A percentile compares a stretch with the other conserved stretches of the same genome.
Conservation (phyloP, 306 rosid genomes). For the Vigna reflexopilosa region DNA sequence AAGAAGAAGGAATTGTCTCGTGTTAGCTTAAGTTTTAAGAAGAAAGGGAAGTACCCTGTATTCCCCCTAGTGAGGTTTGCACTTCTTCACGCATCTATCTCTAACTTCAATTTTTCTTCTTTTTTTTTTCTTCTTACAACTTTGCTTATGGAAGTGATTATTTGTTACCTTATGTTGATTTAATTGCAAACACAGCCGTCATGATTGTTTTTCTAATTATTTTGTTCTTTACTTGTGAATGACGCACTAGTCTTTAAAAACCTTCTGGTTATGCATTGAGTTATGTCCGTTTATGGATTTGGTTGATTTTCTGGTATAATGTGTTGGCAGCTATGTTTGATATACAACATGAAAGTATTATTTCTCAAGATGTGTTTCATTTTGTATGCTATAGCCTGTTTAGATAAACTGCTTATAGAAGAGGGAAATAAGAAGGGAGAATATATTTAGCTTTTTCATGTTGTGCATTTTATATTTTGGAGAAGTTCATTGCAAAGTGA, state of each 20-base stretch:
- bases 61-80: conserved; percentile 82
- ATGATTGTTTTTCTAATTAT: background rate
- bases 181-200: background rate
- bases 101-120: background rate
- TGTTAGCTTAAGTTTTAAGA: conserved; percentile 78
- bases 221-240: conserved; percentile 2
- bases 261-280: conserved; percentile 22
- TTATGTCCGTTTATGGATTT: conserved; percentile 28
- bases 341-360: background rate
- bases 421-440: background rate
- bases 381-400: background rate
- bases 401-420: background rate
- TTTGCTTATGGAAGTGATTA: conserved; percentile 16
- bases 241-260: background rate
- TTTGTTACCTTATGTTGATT: conserved; percentile 2
- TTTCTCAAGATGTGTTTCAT: background rate
- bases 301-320: conserved; percentile 25
- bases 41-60: conserved; percentile 84
- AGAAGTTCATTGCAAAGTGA: background rate
- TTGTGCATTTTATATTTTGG: background rate
- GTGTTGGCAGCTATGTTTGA: background rate
- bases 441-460: background rate
- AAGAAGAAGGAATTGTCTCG: conserved; percentile 76
- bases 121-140: background rate
- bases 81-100: background rate